Conservation (phyloP, 225 moss, liverwort and hornwort genomes). For the Marchantia polymorpha region DNA sequence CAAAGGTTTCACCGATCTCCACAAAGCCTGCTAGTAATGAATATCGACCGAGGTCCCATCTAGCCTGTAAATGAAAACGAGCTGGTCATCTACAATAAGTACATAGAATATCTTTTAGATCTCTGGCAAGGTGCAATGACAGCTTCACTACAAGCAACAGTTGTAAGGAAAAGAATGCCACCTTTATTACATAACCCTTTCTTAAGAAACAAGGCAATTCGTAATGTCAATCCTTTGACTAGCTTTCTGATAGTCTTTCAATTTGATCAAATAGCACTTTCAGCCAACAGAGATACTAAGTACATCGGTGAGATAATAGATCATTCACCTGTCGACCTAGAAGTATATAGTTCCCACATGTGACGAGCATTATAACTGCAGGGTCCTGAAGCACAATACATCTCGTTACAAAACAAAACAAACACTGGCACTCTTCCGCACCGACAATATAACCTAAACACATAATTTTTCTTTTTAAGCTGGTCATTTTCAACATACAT, state of each 20-base stretch:
- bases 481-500: neutral
- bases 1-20: slow-evolving; percentile 93
- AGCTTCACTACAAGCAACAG: neutral
- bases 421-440: too few species aligned
- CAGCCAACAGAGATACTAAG: neutral
- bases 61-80: slow-evolving; percentile 49
- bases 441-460: too few species aligned
- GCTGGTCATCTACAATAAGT: neutral
- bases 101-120: neutral
- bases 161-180: neutral
- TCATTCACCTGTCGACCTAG: slow-evolving; percentile 78
- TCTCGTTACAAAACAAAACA: too few species aligned
- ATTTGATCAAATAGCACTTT: neutral
- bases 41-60: slow-evolving; percentile 85
- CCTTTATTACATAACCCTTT: neutral
- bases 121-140: neutral
- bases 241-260: neutral
- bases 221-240: neutral
- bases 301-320: neutral
- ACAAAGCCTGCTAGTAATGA: slow-evolving; percentile 89
- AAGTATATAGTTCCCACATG: slow-evolving; percentile 75
- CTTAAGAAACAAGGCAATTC: too few species aligned
- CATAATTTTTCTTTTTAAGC: too few species aligned
- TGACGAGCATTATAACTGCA: slow-evolving; percentile 92
- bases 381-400: slow-evolving; percentile 58